Evolutionary conservation across 805 yeast species (phyloP), one percentile per base, ranked within the genome.

Genomic region (Saccharomycopsis babjevae): DNA sequence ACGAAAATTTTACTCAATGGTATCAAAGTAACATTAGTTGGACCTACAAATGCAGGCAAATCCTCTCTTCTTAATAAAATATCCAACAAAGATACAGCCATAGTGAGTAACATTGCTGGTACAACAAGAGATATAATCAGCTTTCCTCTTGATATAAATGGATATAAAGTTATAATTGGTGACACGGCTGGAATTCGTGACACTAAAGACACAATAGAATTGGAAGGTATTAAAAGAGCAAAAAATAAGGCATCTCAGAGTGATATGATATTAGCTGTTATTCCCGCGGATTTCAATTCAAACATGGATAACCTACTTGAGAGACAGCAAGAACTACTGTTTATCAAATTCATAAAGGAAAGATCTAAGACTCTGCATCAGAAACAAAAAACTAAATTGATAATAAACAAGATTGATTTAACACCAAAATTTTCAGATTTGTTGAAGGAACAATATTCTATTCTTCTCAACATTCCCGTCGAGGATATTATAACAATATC

Each of bases 31-130:
- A 83, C 86, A 0, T 74, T 94, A 10, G 65, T 92, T 15, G 99
- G 99, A 0, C 94, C 96, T 6, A 97, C 99, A 1, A 94, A 94
- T 71, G 97, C 97, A 0, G 99, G 99, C 0, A 94, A 94, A 70
- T 91, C 97, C 2, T 89, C 97, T 0, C 73, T 94, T 11, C 72
- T 94, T 58, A 94, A 94, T 68, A 68, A 74, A n/a, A 71, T 94
- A 7, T 89, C 92, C 0, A 79, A 84, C 62, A 82, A 87, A 25
- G 96, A 91, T 25, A 87, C 90, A 18, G 96, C 97, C 0, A 90
- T 94, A 43, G 98, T 94, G 0, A 89, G 97, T 69, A 84, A 84
- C 43, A 81, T 88, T 5, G 96, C 96, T 1, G 99, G 99, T 0
- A 94, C 99, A 0, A 94, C 99, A 0, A 78, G 99, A 67, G 99